Evolutionary conservation across 2,329 filamentous ascomycete genomes (phyloP), one percentile per base, ranked within the genome.

Genomic region (Fusarium chuoi): DNA sequence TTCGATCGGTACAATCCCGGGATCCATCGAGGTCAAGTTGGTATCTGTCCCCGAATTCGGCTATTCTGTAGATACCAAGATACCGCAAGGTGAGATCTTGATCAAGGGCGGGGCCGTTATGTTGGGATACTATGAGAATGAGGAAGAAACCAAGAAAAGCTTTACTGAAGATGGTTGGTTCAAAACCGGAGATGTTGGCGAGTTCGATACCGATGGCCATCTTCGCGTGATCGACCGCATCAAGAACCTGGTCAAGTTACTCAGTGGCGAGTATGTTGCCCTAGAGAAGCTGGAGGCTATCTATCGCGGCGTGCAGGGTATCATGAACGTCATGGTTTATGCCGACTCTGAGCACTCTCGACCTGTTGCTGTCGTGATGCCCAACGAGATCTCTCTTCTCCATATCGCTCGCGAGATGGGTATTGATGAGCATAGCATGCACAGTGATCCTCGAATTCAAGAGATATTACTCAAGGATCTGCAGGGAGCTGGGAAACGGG

Each of bases 241-340:
- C 89, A 98, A 98, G 91, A 98, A 98, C 84, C 87, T 98, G 59
- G 93, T 98, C 83, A 98, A 98, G 90, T 94, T 96, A 65, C 89
- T 94, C 71, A 94, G 95, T 67, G 96, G 96, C 75, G 96, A 98
- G 87, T 98, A 98, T 84, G 96, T 98, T 81, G 96, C 96, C n/a
- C 89, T 98, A 6, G 96, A 98, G 85, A 98, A 95, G 86, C 90
- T 98, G 62, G 95, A 98, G 84, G 93, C 95, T 6, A 88, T 97
- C 62, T 98, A 98, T 85, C 92, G 95, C 65, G 91, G 93, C 41
- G 90, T 89, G 12, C 88, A 90, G 14, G 89, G 93, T 17, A 94
- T 97, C 20, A 89, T 89, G 69, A 97, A 97, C 84, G 91, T 98
- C 80, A 96, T 96, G 86, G 88, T 97, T 41, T 93, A 96, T 79